Conservation (phyloP, 1,139 yeast genomes). For the Lodderomyces elongisporus region DNA sequence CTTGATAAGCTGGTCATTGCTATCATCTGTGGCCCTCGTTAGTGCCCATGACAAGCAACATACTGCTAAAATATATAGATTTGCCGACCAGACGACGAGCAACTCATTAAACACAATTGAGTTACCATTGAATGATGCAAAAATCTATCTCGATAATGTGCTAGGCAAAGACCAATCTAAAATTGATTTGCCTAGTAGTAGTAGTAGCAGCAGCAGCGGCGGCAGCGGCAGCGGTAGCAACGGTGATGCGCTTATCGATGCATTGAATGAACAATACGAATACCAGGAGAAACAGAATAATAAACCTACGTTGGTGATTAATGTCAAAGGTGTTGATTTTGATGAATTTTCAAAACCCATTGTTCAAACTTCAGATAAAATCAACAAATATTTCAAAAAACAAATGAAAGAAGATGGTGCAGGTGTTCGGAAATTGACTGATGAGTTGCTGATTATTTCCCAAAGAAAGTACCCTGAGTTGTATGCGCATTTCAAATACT, state of each 20-base stretch:
- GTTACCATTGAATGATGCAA: constrained; percentile 10
- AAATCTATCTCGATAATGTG: constrained; percentile 5
- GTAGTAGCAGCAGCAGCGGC: too few species aligned
- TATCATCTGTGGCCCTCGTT: too few species aligned
- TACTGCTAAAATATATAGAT: too few species aligned
- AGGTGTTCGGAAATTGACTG: constrained; percentile 1
- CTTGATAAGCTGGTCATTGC: too few species aligned
- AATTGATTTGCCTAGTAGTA: constrained; percentile 19
- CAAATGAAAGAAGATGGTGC: background rate
- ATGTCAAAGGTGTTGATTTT: constrained; percentile 34
- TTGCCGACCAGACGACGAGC: too few species aligned
- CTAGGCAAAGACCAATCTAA: constrained; percentile 2
- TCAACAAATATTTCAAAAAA: background rate
- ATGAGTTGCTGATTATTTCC: background rate
- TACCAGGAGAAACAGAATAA: constrained; percentile 5
- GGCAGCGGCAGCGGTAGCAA: too few species aligned
- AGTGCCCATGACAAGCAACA: too few species aligned
- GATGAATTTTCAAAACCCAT: constrained; percentile 1
- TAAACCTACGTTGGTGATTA: constrained; percentile 32
- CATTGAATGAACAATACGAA: constrained; percentile 20
- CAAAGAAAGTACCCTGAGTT: constrained; percentile 7
- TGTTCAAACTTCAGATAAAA: background rate
- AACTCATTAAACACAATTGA: too few species aligned
- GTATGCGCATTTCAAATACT: constrained; percentile 19
- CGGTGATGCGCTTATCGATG: too few species aligned